Conservation (phyloP, 2,329 filamentous ascomycete genomes). For the Aspergillus ochraceoroseus region DNA sequence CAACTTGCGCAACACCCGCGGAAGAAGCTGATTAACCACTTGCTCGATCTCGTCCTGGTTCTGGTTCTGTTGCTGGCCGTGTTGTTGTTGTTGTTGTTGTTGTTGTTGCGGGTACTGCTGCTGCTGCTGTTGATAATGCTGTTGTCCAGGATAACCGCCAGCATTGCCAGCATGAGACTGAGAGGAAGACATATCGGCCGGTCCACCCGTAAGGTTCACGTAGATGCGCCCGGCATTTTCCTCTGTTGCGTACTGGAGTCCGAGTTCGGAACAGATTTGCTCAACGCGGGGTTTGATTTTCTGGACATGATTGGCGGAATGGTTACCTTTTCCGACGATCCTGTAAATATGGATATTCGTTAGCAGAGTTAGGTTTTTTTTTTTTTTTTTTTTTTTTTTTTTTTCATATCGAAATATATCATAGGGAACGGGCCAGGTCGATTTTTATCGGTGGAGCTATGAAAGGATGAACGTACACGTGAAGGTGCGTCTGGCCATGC, state of each 20-base stretch:
- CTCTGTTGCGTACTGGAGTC: conserved; percentile 78
- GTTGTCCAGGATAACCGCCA: conserved; percentile 41
- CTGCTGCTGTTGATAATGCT: conserved; percentile 36
- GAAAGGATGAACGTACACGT: conserved; percentile 57
- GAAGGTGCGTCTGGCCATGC: conserved; percentile 73
- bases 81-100: conserved; percentile 38
- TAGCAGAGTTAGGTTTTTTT: no score
- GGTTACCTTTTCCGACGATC: conserved; percentile 93
- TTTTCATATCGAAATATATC: no score
- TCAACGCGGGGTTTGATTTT: conserved; percentile 96
- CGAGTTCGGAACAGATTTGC: conserved; percentile 74
- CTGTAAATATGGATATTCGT: conserved; percentile 28
- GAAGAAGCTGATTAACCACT: conserved; percentile 57
- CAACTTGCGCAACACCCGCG: conserved; percentile 59
- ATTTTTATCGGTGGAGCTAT: no score
- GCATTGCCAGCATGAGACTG: conserved; percentile 32
- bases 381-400: no score
- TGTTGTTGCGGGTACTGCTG: conserved; percentile 39
- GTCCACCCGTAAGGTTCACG: conserved; percentile 73
- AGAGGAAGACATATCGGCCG: conserved; percentile 47
- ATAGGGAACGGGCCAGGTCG: no score
- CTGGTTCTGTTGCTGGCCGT: conserved; percentile 45
- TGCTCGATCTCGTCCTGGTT: conserved; percentile 56
- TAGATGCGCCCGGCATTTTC: conserved; percentile 86
- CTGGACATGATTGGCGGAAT: conserved; percentile 74